Evolutionary conservation across 305 asterid species (phyloP).

Genomic region (Rubia tinctorum): DNA sequence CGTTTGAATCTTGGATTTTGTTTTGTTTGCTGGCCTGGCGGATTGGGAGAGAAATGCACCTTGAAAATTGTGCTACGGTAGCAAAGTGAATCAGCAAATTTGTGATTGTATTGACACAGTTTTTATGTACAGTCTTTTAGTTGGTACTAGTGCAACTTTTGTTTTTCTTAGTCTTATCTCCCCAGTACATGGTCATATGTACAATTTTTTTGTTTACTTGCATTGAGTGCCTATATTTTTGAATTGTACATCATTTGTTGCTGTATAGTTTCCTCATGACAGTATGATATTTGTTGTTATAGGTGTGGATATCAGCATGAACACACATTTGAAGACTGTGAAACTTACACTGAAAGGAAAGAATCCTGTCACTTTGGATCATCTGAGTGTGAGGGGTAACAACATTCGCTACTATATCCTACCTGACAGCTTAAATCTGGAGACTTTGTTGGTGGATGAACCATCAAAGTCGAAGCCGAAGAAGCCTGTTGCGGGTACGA

Average conservation of each 20-base stretch:
- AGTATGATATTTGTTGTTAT: background rate
- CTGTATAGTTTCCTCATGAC: slow-evolving; percentile 17
- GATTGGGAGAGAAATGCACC: too few relatives aligned
- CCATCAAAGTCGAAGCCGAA: slow-evolving; percentile 86
- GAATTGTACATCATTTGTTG: background rate
- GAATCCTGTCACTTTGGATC: slow-evolving; percentile 83
- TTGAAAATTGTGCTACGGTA: too few relatives aligned
- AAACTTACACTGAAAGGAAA: slow-evolving; percentile 73
- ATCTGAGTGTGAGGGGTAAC: slow-evolving; percentile 81
- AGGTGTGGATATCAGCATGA: slow-evolving; percentile 16
- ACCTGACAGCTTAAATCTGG: slow-evolving; percentile 83
- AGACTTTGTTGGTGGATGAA: slow-evolving; percentile 79
- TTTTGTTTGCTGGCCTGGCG: background rate
- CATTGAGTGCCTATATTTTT: background rate
- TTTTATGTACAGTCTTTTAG: background rate
- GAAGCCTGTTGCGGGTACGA: slow-evolving; percentile 78
- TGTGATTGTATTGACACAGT: background rate
- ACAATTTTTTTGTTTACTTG: background rate
- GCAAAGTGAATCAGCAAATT: too few relatives aligned
- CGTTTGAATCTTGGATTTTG: background rate
- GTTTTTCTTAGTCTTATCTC: background rate
- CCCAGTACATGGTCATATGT: too few relatives aligned
- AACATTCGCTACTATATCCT: slow-evolving; percentile 83
- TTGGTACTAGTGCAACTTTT: background rate
- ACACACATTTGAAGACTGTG: slow-evolving; percentile 1